Evolutionary conservation across 768 basidiomycete species (phyloP), one percentile per base, ranked within the genome.

Genomic region (Boletellus ananiceps): DNA sequence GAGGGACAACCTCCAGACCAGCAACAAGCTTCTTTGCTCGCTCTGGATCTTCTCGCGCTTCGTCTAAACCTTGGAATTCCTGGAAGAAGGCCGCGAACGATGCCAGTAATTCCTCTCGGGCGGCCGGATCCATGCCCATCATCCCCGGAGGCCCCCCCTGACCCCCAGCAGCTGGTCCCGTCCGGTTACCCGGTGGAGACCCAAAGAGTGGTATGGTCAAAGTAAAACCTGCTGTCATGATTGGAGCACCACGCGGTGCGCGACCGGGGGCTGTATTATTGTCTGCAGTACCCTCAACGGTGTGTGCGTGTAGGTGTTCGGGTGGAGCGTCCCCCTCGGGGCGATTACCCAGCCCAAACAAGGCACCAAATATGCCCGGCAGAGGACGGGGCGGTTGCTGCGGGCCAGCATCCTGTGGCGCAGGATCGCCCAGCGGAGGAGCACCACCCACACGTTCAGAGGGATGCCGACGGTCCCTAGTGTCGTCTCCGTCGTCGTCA

Each of bases 1-100:
- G 59, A 0, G 85, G 81, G 5, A 90, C 85, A 33, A 72, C 75
- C 41, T 87, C 85, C 4, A 90, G 64, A 1, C 80, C 86, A 29
- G 71, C 73, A 2, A 89, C 65, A 11, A 90, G 73, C 50, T 69
- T 74, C 64, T 76, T 78, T 1, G 86, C 88, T 25, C 85, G 74
- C 50, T 80, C 82, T 0, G 84, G 83, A 55, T 86, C 82, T 51
- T 88, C 86, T 23, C 69, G 68, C 54, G 71, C 64, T 16, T 72
- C 68, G 3, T 70, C 71, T 37, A 56, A 40, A 15, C 45, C 55
- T 1, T 61, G 59, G 32, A 66, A 57, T 37, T 62, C 63, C 47
- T 63, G 63, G 43, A 68, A 46, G 41, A 69, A 58, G 19, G 60
- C 54, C 12, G 60, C 46, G 56, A 70, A 57, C 32, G 60, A 54